phyloP scores from a whole-genome alignment of 202 grass and related monocot genomes.

The Tripidium arundinaceum region DNA sequence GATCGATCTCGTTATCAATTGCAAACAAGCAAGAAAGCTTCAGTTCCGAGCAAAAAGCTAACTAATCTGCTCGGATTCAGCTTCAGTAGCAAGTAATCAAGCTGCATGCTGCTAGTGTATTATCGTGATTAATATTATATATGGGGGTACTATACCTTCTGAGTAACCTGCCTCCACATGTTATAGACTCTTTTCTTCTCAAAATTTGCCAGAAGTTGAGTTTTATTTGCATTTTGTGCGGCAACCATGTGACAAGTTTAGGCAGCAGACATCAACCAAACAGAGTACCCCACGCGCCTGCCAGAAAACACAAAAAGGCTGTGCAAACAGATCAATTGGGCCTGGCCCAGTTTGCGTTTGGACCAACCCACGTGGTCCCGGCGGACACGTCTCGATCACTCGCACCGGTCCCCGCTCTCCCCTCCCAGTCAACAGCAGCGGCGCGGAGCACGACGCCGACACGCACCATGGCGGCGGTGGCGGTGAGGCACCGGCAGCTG shows the following conservation, averaged over 20 bases:
- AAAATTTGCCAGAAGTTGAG: too few species aligned
- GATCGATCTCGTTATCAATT: background rate
- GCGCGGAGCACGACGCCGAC: background rate
- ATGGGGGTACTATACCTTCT: too few species aligned
- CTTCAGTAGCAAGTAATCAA: too few species aligned
- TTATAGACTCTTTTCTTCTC: too few species aligned
- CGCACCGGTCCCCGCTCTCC: background rate
- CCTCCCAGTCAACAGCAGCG: background rate
- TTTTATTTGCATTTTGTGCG: too few species aligned
- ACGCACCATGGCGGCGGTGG: background rate
- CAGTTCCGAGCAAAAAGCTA: background rate
- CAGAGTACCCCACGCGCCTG: background rate
- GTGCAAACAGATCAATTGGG: background rate
- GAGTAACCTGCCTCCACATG: too few species aligned
- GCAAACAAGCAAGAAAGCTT: background rate
- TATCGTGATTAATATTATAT: too few species aligned
- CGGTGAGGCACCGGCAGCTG: constrained; percentile 46
- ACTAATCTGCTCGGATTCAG: too few species aligned
- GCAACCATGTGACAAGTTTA: too few species aligned
- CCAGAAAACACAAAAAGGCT: background rate
- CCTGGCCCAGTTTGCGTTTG: background rate
- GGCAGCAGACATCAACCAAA: too few species aligned
- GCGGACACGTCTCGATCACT: background rate
- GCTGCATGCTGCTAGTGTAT: too few species aligned
- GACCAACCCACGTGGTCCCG: background rate